phyloP scores from a whole-genome alignment of 1,139 yeast species.

The Suhomyces wounanorum region DNA sequence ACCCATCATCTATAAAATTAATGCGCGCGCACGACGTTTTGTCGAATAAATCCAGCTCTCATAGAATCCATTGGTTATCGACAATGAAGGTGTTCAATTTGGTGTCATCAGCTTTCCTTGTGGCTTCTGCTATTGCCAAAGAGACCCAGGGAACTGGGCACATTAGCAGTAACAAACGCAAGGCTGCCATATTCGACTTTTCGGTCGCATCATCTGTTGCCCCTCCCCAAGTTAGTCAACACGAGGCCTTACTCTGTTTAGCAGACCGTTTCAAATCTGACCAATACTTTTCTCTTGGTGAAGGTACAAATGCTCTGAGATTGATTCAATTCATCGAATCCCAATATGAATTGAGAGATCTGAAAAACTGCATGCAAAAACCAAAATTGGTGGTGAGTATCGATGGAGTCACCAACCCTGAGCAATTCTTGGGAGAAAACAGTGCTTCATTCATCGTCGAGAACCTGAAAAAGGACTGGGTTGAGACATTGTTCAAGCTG shows the following conservation, averaged over 20 bases:
- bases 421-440: conserved; percentile 20
- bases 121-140: conserved; percentile 6
- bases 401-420: conserved; percentile 41
- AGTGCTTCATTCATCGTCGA: conserved; percentile 21
- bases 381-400: conserved; percentile 42
- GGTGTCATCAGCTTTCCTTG: conserved; percentile 12
- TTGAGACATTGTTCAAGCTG: conserved; percentile 23
- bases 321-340: conserved; percentile 30
- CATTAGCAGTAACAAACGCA: conserved; percentile 1
- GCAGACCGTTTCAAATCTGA: conserved; percentile 47
- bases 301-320: conserved; percentile 23
- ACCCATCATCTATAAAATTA: neutral
- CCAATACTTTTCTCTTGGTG: conserved; percentile 34
- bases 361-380: conserved; percentile 11
- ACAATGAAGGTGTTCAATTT: conserved; percentile 11
- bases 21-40: conserved; percentile 15
- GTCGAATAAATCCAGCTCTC: conserved; percentile 5
- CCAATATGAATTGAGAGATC: conserved; percentile 17
- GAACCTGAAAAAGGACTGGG: conserved; percentile 18
- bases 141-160: conserved; percentile 2
- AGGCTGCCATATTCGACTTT: conserved; percentile 25
- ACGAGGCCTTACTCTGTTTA: conserved; percentile 33
- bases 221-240: conserved; percentile 15
- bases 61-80: neutral
- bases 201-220: conserved; percentile 9